A percentile compares a stretch with the other conserved stretches of the same genome.
Conservation (phyloP, 2,329 filamentous ascomycete species). For the Ceratocystis variospora region DNA sequence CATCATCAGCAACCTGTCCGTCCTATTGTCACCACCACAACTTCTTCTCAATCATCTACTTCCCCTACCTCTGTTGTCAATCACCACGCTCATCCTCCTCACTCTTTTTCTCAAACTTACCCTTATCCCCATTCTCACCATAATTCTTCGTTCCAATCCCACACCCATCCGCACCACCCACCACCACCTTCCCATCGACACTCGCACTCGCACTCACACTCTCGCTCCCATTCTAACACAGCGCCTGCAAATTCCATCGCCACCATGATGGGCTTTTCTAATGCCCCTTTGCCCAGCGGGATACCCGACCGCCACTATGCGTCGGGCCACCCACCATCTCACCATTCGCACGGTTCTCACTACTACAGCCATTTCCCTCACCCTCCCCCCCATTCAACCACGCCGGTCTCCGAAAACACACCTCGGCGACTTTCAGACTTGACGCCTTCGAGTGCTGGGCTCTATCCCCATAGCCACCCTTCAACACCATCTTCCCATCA, state of each 20-base stretch:
- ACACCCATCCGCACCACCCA: constrained; percentile 18
- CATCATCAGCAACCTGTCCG: background rate
- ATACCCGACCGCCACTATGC: constrained; percentile 7
- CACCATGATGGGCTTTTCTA: constrained; percentile 15
- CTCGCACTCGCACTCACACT: constrained; percentile 20
- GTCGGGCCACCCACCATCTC: background rate
- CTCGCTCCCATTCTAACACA: constrained; percentile 20
- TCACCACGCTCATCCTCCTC: constrained; percentile 5
- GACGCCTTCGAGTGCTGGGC: background rate
- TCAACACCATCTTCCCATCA: background rate
- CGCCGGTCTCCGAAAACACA: background rate
- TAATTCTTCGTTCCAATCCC: background rate
- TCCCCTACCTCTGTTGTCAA: constrained; percentile 3
- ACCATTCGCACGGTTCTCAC: background rate
- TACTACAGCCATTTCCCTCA: background rate
- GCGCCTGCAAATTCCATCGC: constrained; percentile 17
- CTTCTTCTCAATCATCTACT: background rate
- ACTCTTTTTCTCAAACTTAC: background rate
- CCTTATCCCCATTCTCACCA: constrained; percentile 1
- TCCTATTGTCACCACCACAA: background rate
- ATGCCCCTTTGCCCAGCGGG: constrained; percentile 3
- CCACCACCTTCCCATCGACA: constrained; percentile 19
- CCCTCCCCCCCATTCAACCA: background rate
- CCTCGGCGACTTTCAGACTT: constrained; percentile 10
- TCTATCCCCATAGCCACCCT: constrained; percentile 2